Evolutionary conservation across 768 basidiomycete genomes (phyloP).

Genomic region (Russula griseocarnosa): DNA sequence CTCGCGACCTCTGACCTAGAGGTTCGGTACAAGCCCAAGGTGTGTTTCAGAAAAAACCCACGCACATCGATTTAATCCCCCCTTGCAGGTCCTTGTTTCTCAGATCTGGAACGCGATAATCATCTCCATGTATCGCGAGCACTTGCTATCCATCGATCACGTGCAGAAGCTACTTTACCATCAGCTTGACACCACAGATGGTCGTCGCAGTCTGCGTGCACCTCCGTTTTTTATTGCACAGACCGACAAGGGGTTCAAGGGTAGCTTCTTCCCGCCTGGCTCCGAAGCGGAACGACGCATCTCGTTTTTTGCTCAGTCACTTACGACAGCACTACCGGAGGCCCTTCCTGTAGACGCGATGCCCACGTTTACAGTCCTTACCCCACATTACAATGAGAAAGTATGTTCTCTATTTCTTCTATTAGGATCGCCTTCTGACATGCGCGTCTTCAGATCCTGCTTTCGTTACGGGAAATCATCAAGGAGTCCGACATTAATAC

Average conservation of each 20-base stretch:
- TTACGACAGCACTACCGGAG: conserved; percentile 92
- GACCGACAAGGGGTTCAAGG: conserved; percentile 77
- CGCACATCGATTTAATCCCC: background rate
- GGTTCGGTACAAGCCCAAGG: conserved; percentile 98
- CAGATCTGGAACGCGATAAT: conserved; percentile 99
- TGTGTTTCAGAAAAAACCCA: conserved; percentile 34
- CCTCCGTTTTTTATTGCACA: conserved; percentile 99
- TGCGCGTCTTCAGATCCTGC: conserved; percentile 60
- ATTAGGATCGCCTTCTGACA: background rate
- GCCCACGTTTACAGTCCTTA: conserved; percentile 98
- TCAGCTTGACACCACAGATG: conserved; percentile 85
- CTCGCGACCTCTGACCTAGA: conserved; percentile 95
- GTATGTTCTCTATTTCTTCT: conserved; percentile 36
- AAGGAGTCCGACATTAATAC: conserved; percentile 97
- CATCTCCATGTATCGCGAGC: conserved; percentile 99
- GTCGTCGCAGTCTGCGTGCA: conserved; percentile 86
- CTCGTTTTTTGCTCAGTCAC: conserved; percentile 97
- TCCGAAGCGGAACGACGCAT: conserved; percentile 97
- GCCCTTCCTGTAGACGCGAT: conserved; percentile 97
- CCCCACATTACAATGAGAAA: conserved; percentile 98
- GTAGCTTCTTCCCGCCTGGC: conserved; percentile 89
- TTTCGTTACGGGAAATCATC: conserved; percentile 97
- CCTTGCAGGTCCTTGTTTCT: conserved; percentile 80
- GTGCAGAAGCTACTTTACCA: conserved; percentile 98
- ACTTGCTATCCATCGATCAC: conserved; percentile 96